Base-by-base conservation (phyloP, 2,329 filamentous ascomycete genomes). In the Pseudogymnoascus sp. region DNA sequence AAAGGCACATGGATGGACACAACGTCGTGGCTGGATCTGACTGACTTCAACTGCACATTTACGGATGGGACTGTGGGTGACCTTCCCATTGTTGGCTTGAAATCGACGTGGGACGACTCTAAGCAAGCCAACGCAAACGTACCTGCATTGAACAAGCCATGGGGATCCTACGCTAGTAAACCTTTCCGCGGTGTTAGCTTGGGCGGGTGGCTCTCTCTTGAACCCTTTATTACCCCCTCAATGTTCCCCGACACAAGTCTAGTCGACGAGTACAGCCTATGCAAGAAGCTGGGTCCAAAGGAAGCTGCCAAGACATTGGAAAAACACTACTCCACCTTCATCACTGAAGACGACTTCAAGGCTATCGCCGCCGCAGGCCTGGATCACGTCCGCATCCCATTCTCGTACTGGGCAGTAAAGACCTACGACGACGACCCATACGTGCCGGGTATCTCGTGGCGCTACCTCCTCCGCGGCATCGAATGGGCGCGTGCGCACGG, bases 301-400 rank as follows among this genome's bases (percentile, higher is more conserved):
- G 84, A 85, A 5, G 84, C 87, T 1, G 83, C 85, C 31, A 77
- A 80, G 2, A 89, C 83, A 0, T 77, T 98, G 14, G 95, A 99
- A 75, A 83, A 90, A 65, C 95, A 99, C 76, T 99, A 99, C 77
- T 88, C 93, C 1, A 85, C 85, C 0, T 99, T 96, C 72, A 86
- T 98, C 48, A 93, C 85, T 0, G 91, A 96, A 73, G 79, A 89
- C 64, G 92, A 90, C 2, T 96, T 98, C 75, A 81, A 82, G 64
- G 89, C 93, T 48, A 97, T 99, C 65, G 86, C 86, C 60, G 87
- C 85, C 41, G 95, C 95, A 1, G 95, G 95, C 0, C 85, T 99
- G 57, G 95, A 99, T 73, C 95, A 99, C 74, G 90, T 99, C n/a
- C 89, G 95, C 63, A 97, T 99, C 63, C 92, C 90, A 0, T 98